Evolutionary conservation across 345 rosid genomes (phyloP).

Genomic region (Lepidium africanum): DNA sequence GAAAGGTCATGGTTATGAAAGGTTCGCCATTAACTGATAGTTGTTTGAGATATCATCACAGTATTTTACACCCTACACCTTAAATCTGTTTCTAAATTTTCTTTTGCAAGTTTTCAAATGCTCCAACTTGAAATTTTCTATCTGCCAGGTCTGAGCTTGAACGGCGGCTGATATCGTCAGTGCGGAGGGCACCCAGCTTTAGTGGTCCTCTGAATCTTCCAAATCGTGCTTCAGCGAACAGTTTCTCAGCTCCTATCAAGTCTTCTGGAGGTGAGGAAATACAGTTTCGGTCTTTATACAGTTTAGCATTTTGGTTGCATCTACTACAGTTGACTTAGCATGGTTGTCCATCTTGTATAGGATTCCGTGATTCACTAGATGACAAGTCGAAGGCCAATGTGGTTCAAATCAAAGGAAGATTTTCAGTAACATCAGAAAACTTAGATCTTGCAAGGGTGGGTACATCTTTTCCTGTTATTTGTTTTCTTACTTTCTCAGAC

Average conservation of each 20-base stretch:
- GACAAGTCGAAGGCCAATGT: constrained; percentile 83
- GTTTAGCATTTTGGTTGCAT: neutral
- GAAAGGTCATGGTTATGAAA: constrained; percentile 43
- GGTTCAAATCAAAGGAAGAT: constrained; percentile 96
- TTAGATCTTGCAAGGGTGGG: constrained; percentile 86
- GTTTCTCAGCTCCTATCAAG: constrained; percentile 95
- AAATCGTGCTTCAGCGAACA: constrained; percentile 94
- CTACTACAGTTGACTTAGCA: neutral
- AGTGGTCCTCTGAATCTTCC: constrained; percentile 98
- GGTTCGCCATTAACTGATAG: constrained; percentile 36
- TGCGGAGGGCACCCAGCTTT: constrained; percentile 76
- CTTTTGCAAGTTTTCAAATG: neutral
- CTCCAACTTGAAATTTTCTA: constrained; percentile 4
- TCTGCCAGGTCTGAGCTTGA: constrained; percentile 63
- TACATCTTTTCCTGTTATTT: constrained; percentile 10
- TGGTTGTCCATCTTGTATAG: constrained; percentile 32
- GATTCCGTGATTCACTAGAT: constrained; percentile 83
- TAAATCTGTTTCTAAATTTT: neutral
- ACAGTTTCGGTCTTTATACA: neutral
- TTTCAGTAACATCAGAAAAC: constrained; percentile 97
- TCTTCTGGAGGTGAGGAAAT: constrained; percentile 72
- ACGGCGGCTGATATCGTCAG: constrained; percentile 38
- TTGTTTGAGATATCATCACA: neutral
- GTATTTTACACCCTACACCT: neutral
- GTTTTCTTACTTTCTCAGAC: constrained; percentile 8